Base-by-base conservation (phyloP, 2,329 filamentous ascomycete genomes). In the Dothideomycetidae sp. region DNA sequence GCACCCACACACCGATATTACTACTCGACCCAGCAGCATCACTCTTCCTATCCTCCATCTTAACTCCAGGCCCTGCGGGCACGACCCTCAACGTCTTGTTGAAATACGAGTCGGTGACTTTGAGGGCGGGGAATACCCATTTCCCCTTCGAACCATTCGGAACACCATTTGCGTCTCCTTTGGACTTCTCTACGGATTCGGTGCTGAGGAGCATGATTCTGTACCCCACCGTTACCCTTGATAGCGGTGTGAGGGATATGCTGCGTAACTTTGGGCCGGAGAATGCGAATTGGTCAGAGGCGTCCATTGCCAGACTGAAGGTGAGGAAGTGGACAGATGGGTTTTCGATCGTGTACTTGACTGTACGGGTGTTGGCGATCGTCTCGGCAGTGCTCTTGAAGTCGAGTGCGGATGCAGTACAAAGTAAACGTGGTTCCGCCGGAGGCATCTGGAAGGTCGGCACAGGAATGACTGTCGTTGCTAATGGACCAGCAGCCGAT, bases 301-400 rank as follows among this genome's bases (percentile, higher is more conserved):
- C 81, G 48, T 98, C 88, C 85, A 98, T 93, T 16, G 69, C 75
- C 33, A 96, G 59, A 18, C 82, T 85, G 59, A 98, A 98, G 0
- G 86, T 93, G 34, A 98, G 71, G 59, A 93, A 92, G 56, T 98
- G 90, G 55, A 77, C 80, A 0, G 88, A 94, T 0, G 86, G 81
- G 54, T 98, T 98, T 60, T 98, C 90, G 40, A 98, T 75, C 3
- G 75, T 83, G 53, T 80, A 80, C 2, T 39, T 42, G 33, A 72
- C 58, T 26, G 28, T 35, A 14, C 37, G 23, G 5, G 33, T 30
- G 17, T 38, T 34, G 5, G 42, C 28, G 10, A 23, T 29, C n/a
- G n/a, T n/a, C n/a, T n/a, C n/a, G n/a, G n/a, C n/a, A n/a, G n/a
- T n/a, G n/a, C n/a, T n/a, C n/a, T n/a, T n/a, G 21, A 19, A 32